Evolutionary conservation across 2,329 filamentous ascomycete species (phyloP).

Genomic region (Calonectria naviculata): DNA sequence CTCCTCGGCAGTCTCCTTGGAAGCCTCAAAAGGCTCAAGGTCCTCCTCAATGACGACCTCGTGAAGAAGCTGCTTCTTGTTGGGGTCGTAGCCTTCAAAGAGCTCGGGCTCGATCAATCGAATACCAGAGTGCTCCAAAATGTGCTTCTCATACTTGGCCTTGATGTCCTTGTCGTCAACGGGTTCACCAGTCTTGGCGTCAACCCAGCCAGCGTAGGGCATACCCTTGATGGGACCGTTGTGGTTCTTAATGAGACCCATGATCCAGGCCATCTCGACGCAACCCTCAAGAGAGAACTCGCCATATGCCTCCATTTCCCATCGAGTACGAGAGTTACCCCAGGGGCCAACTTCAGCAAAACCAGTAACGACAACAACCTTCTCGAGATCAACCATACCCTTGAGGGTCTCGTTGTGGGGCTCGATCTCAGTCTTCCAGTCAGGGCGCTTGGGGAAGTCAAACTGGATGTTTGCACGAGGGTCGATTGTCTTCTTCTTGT

Average conservation of each 20-base stretch:
- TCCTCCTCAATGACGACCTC: conserved; percentile 98
- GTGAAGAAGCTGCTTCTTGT: conserved; percentile 98
- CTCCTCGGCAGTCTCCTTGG: conserved; percentile 96
- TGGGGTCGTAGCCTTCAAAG: conserved; percentile 96
- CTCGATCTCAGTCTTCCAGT: conserved; percentile 92
- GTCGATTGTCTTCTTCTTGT: conserved; percentile 93
- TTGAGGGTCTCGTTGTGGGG: conserved; percentile 90
- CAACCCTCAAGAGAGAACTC: conserved; percentile 98
- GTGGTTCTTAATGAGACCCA: conserved; percentile 99
- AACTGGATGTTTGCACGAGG: conserved; percentile 98
- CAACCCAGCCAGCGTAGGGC: conserved; percentile 96
- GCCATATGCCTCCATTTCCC: conserved; percentile 99
- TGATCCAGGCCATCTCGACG: conserved; percentile 99
- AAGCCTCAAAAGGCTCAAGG: conserved; percentile 95
- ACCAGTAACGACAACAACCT: conserved; percentile 96
- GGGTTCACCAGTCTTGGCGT: conserved; percentile 92
- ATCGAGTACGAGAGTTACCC: conserved; percentile 97
- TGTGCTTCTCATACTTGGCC: conserved; percentile 95
- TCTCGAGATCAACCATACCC: conserved; percentile 98
- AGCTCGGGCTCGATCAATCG: conserved; percentile 97
- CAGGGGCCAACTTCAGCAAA: conserved; percentile 97
- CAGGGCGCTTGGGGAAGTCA: conserved; percentile 88
- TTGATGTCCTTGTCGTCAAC: conserved; percentile 99
- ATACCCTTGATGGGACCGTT: conserved; percentile 96
- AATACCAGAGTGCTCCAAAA: conserved; percentile 96